Evolutionary conservation across 2,329 filamentous ascomycete species (phyloP).

Genomic region (Trichophyton simii): DNA sequence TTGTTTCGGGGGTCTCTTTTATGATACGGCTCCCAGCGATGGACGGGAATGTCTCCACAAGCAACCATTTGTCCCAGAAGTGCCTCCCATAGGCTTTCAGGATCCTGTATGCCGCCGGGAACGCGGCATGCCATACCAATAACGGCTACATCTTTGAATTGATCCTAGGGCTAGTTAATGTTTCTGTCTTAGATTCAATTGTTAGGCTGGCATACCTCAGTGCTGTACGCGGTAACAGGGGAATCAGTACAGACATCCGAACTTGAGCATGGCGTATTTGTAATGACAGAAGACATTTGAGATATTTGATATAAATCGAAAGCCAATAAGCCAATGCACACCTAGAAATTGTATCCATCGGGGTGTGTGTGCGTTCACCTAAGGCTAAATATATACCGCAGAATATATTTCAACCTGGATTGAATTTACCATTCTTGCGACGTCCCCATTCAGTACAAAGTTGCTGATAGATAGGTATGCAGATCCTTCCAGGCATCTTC

Average conservation of each 20-base stretch:
- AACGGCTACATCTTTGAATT: background rate
- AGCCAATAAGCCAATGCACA: background rate
- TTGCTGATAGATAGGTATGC: background rate
- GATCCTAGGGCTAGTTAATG: background rate
- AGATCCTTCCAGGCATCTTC: background rate
- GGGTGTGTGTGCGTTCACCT: background rate
- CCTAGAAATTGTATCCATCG: background rate
- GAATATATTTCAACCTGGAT: background rate
- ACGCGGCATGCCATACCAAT: constrained; percentile 3
- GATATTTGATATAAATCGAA: background rate
- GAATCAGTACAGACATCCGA: background rate
- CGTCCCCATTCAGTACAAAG: background rate
- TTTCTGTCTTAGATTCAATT: background rate
- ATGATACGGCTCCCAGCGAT: background rate
- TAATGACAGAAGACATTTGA: background rate
- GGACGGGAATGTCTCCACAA: background rate
- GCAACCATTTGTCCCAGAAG: background rate
- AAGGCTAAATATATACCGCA: background rate
- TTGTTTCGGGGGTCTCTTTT: background rate
- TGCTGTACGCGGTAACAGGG: background rate
- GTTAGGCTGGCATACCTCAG: background rate
- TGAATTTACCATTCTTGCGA: background rate
- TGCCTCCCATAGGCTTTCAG: background rate
- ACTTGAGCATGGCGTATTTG: background rate
- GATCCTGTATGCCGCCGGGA: background rate